These are phyloP conservation scores for Alternaria conjuncta DNA, from an alignment of 2,329 filamentous ascomycete genomes.

Conservation along the genomic window DNA sequence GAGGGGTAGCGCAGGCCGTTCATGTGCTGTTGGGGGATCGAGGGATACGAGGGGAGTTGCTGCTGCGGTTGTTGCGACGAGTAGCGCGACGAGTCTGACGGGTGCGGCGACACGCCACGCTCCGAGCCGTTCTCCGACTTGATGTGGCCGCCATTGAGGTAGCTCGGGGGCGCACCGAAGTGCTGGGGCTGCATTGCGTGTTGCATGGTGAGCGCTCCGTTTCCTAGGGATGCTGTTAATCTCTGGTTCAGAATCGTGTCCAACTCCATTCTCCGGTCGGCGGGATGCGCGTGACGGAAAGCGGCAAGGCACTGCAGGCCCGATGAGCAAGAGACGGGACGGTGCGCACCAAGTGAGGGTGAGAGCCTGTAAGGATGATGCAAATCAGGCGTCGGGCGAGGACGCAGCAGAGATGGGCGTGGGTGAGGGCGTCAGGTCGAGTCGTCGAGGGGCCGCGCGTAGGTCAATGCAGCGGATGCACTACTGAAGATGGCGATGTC, in stretches of 20 bases:
- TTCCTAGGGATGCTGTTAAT: conserved; percentile 49
- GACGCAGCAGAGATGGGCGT: conserved; percentile 32
- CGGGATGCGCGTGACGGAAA: conserved; percentile 28
- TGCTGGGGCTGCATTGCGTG: conserved; percentile 53
- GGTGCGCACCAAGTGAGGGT: conserved; percentile 41
- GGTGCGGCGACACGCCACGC: conserved; percentile 62
- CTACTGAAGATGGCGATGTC: conserved; percentile 34
- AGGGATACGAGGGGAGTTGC: conserved; percentile 55
- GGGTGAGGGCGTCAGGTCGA: conserved; percentile 26
- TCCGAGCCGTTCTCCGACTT: conserved; percentile 66
- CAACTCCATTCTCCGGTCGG: conserved; percentile 45
- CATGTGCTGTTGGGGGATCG: conserved; percentile 57
- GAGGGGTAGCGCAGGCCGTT: conserved; percentile 63
- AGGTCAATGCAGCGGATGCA: conserved; percentile 50
- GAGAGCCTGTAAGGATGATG: conserved; percentile 10
- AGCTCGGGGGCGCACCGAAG: conserved; percentile 56
- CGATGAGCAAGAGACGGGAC: conserved; percentile 34
- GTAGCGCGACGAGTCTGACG: conserved; percentile 63
- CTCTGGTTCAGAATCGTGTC: conserved; percentile 53
- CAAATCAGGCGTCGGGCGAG: conserved; percentile 24
- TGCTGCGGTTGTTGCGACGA: conserved; percentile 64
- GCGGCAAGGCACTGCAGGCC: conserved; percentile 18
- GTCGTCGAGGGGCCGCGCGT: conserved; percentile 43
- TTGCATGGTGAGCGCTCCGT: conserved; percentile 48
- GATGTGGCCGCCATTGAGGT: conserved; percentile 58